Evolutionary conservation across 2,329 filamentous ascomycete species (phyloP).

Genomic region (Fusarium sp.): DNA sequence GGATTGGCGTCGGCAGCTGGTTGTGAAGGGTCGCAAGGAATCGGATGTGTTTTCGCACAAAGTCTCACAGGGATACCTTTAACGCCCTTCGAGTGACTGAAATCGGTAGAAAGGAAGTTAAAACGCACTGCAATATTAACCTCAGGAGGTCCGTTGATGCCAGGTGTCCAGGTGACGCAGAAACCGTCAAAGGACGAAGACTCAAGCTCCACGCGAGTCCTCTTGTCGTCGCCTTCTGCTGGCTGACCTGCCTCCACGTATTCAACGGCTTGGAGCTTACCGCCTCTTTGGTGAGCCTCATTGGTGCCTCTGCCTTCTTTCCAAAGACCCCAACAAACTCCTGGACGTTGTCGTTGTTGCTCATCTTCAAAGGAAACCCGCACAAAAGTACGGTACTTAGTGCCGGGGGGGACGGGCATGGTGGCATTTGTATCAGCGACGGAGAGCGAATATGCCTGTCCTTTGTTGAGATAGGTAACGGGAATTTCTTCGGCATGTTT

Average conservation of each 20-base stretch:
- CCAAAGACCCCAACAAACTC: constrained; percentile 88
- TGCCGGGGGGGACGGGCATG: constrained; percentile 68
- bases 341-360: constrained; percentile 86
- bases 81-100: constrained; percentile 98
- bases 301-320: constrained; percentile 97
- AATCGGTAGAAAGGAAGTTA: constrained; percentile 98
- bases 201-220: constrained; percentile 78
- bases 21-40: constrained; percentile 67
- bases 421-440: constrained; percentile 81
- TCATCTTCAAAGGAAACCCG: constrained; percentile 98
- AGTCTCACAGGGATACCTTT: constrained; percentile 96
- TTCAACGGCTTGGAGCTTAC: constrained; percentile 93
- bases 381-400: constrained; percentile 88
- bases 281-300: constrained; percentile 93
- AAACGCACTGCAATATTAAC: constrained; percentile 93
- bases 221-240: constrained; percentile 72
- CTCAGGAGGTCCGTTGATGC: constrained; percentile 75
- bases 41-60: constrained; percentile 86
- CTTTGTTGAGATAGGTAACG: constrained; percentile 98
- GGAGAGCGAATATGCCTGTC: constrained; percentile 90
- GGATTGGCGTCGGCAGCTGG: constrained; percentile 60
- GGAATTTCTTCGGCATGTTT: constrained; percentile 91
- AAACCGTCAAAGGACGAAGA: constrained; percentile 93
- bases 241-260: constrained; percentile 79
- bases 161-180: constrained; percentile 88